Percentiles rank a stretch among this genome's conserved stretches.
These are phyloP conservation scores for Aureobasidium pullulans DNA, from an alignment of 2,329 filamentous ascomycete species.

Conservation along the genomic window DNA sequence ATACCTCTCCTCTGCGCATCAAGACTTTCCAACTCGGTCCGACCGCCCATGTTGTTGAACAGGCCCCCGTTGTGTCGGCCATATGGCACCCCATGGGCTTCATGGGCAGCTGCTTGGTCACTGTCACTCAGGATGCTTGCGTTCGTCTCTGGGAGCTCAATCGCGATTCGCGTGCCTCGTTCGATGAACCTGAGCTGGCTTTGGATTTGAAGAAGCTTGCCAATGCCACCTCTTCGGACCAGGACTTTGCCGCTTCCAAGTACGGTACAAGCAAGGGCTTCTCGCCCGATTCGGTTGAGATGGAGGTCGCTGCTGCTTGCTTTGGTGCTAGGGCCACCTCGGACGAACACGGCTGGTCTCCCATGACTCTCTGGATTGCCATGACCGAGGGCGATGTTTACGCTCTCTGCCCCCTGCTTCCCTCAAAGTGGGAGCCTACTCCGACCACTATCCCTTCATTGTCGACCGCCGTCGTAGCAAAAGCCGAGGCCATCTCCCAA, in stretches of 20 bases:
- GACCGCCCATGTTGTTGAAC: constrained; percentile 82
- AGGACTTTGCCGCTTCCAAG: constrained; percentile 73
- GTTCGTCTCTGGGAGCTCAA: constrained; percentile 89
- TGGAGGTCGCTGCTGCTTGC: constrained; percentile 85
- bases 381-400: constrained; percentile 93
- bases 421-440: constrained; percentile 70
- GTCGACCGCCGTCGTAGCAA: constrained; percentile 73
- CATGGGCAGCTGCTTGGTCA: constrained; percentile 73
- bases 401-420: constrained; percentile 82
- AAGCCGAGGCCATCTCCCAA: constrained; percentile 43
- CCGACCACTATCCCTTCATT: constrained; percentile 72
- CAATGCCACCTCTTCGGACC: constrained; percentile 72
- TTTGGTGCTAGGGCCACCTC: constrained; percentile 60
- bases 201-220: constrained; percentile 85
- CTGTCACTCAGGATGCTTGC: constrained; percentile 78
- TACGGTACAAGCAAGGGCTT: constrained; percentile 72
- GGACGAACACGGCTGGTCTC: constrained; percentile 67
- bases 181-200: constrained; percentile 73
- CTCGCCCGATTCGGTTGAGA: constrained; percentile 82
- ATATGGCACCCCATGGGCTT: constrained; percentile 91
- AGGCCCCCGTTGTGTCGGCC: constrained; percentile 69
- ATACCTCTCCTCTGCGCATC: constrained; percentile 63
- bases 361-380: constrained; percentile 95
- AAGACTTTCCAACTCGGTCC: constrained; percentile 90
- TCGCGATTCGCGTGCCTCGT: constrained; percentile 75